phyloP scores from a whole-genome alignment of 2,329 filamentous ascomycete genomes.

The Arthrinium puccinioides region DNA sequence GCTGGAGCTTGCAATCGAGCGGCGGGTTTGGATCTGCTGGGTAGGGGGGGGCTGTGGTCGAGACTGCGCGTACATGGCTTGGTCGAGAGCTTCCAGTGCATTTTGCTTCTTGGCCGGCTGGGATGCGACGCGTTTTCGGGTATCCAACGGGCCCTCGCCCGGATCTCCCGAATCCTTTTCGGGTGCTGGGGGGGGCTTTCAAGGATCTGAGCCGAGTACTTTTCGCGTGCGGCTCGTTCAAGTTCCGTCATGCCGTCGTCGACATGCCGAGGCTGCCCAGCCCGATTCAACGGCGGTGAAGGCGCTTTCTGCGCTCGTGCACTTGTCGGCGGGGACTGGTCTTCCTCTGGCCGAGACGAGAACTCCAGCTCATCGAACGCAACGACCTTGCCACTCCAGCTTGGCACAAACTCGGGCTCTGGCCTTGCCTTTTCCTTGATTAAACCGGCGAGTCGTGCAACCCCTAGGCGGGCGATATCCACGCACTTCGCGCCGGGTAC shows the following conservation, averaged over 20 bases:
- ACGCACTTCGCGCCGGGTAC: slow-evolving; percentile 14
- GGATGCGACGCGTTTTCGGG: no score
- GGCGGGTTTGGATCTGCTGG: no score
- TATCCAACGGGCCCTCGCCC: no score
- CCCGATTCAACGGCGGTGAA: not conserved
- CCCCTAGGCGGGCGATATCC: slow-evolving; percentile 18
- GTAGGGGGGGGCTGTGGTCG: no score
- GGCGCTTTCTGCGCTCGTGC: not conserved
- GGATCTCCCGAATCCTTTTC: no score
- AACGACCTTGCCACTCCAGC: slow-evolving; percentile 24
- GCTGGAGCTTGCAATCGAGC: no score
- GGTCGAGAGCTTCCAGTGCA: no score
- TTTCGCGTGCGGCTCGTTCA: slow-evolving; percentile 1
- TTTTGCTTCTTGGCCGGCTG: no score
- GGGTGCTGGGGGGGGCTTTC: not conserved
- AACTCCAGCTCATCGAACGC: slow-evolving; percentile 25
- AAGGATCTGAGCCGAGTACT: not conserved
- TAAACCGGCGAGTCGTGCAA: slow-evolving; percentile 21
- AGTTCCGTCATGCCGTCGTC: slow-evolving; percentile 1
- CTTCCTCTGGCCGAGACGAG: no score
- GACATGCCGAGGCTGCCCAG: not conserved
- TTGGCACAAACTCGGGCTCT: slow-evolving; percentile 24
- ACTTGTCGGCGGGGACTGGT: not conserved
- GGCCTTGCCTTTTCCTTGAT: slow-evolving; percentile 14
- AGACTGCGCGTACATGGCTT: no score